A percentile compares a stretch with the other conserved stretches of the same genome.
Conservation (phyloP, 371 early-diverging fungal species). For the Batkoa obscura region DNA sequence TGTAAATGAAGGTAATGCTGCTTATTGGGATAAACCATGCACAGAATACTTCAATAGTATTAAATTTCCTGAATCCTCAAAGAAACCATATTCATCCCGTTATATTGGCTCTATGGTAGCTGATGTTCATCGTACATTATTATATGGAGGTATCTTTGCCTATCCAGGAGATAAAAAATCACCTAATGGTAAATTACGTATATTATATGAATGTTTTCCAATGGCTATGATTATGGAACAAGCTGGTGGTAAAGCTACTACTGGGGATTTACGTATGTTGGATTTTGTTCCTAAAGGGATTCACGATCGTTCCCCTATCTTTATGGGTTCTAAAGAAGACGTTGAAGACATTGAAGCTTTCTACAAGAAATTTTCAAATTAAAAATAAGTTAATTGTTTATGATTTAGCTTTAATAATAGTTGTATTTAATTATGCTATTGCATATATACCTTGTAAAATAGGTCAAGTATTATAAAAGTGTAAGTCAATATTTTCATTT, state of each 20-base stretch:
- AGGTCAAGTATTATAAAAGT: too few species aligned
- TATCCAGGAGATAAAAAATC: slow-evolving; percentile 74
- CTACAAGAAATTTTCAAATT: slow-evolving; percentile 13
- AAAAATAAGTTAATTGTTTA: not conserved
- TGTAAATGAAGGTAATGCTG: slow-evolving; percentile 92
- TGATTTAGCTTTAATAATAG: too few species aligned
- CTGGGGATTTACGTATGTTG: slow-evolving; percentile 61
- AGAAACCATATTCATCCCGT: slow-evolving; percentile 84
- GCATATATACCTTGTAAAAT: too few species aligned
- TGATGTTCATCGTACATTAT: slow-evolving; percentile 92
- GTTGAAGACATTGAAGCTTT: slow-evolving; percentile 56
- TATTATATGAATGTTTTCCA: slow-evolving; percentile 95
- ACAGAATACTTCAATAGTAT: slow-evolving; percentile 73
- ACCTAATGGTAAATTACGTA: slow-evolving; percentile 80
- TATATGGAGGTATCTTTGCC: slow-evolving; percentile 84
- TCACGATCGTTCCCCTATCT: slow-evolving; percentile 82
- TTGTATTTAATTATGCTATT: too few species aligned
- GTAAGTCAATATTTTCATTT: too few species aligned
- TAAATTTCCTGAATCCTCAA: slow-evolving; percentile 53
- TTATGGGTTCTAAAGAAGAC: slow-evolving; percentile 81
- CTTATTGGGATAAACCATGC: slow-evolving; percentile 75
- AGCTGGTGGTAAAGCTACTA: slow-evolving; percentile 85
- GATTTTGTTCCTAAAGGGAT: slow-evolving; percentile 75
- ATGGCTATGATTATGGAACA: slow-evolving; percentile 90
- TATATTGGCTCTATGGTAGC: slow-evolving; percentile 98